Conservation (phyloP, 2,329 filamentous ascomycete species). For the Xylariaceae sp. region DNA sequence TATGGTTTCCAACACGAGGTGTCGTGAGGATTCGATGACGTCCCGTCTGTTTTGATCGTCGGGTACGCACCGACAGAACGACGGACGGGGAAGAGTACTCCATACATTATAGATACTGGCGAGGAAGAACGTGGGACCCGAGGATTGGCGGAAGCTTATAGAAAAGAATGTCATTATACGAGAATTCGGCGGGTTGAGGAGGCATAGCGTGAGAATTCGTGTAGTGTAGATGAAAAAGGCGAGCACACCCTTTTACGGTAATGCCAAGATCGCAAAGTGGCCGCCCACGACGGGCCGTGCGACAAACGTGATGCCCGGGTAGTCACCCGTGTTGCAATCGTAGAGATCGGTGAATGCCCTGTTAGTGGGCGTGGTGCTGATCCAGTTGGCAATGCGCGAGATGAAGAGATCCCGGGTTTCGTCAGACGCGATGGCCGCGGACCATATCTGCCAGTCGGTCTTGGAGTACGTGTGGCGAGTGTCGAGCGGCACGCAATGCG, state of each 20-base stretch:
- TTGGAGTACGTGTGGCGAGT: slow-evolving; percentile 79
- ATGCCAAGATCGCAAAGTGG: slow-evolving; percentile 72
- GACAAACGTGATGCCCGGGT: slow-evolving; percentile 63
- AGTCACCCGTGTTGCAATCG: slow-evolving; percentile 66
- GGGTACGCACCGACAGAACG: neutral
- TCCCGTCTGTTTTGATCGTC: neutral
- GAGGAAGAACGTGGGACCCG: neutral
- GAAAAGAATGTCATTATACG: too few relatives aligned
- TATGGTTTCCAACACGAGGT: neutral
- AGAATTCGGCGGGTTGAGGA: neutral
- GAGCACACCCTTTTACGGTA: slow-evolving; percentile 34
- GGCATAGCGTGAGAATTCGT: neutral
- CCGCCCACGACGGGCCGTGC: slow-evolving; percentile 77
- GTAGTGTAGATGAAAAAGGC: neutral
- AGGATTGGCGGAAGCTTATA: too few relatives aligned
- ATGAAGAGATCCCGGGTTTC: slow-evolving; percentile 63
- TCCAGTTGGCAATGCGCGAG: slow-evolving; percentile 64
- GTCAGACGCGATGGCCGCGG: slow-evolving; percentile 66
- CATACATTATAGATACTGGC: neutral
- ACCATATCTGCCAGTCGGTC: slow-evolving; percentile 82
- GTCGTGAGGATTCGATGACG: neutral
- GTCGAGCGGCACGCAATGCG: slow-evolving; percentile 80
- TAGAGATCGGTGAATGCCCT: slow-evolving; percentile 74
- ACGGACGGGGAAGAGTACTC: neutral
- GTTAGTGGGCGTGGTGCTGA: slow-evolving; percentile 68